phyloP scores from a whole-genome alignment of 371 early-diverging fungal species.

The Apophysomyces variabilis region DNA sequence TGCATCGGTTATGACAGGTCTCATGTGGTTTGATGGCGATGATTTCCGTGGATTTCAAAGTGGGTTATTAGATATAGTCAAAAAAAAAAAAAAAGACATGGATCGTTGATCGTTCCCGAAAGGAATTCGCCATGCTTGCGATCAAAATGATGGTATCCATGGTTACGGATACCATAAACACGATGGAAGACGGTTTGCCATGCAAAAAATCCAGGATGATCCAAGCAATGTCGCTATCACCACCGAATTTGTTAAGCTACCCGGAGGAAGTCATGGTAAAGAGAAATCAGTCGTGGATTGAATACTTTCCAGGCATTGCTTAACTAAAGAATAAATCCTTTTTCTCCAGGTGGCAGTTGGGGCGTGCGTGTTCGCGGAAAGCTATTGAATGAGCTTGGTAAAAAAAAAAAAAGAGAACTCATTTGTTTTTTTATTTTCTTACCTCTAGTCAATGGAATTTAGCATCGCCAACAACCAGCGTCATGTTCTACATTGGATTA shows the following conservation, averaged over 20 bases:
- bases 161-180: constrained; percentile 90
- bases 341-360: constrained; percentile 80
- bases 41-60: constrained; percentile 60
- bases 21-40: constrained; percentile 88
- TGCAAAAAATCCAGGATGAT: constrained; percentile 77
- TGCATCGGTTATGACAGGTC: constrained; percentile 82
- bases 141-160: constrained; percentile 77
- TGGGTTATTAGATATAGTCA: constrained; percentile 9
- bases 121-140: constrained; percentile 88
- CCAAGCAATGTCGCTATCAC: constrained; percentile 71
- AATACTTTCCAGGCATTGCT: no score
- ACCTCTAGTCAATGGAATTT: neutral
- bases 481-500: constrained; percentile 70
- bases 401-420: neutral
- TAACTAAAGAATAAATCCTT: no score
- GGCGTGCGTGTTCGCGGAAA: constrained; percentile 81
- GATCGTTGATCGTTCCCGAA: neutral
- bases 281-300: neutral
- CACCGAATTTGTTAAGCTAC: constrained; percentile 83
- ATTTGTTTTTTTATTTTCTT: neutral
- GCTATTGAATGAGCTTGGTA: constrained; percentile 50
- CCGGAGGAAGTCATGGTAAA: constrained; percentile 62
- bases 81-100: no score
- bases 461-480: constrained; percentile 36
- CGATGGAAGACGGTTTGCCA: constrained; percentile 83